Evolutionary conservation across 306 rosid species (phyloP), one percentile per base, ranked within the genome.

Genomic region (Myrica gale): DNA sequence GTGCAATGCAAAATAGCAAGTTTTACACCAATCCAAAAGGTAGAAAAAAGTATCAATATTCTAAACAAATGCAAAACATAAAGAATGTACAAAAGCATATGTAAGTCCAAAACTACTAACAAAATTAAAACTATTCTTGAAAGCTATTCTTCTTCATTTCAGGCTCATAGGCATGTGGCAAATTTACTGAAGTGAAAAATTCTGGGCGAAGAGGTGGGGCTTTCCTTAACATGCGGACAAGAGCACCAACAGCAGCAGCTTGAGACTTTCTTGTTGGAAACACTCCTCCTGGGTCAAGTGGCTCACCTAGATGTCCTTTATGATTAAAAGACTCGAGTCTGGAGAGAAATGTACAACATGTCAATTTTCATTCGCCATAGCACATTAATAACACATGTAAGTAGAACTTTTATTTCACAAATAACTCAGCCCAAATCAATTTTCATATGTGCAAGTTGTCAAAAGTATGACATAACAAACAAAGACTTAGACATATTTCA

Each of bases 161-260:
- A 9, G 87, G 76, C 73, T 48, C 47, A 10, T 84, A 5, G 53
- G 78, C 78, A 44, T 32, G 74, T 47, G 79, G 79, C 44, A 68
- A 39, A 75, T 82, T 80, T 12, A 82, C 68, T 8, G 89, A 87
- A 67, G 82, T 60, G 41, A 85, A 72, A 53, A 79, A 62, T 74
- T 89, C 90, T 88, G 86, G 91, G 72, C 87, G 83, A 50, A 94
- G 95, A 70, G 98, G 97, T 67, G 86, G 90, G 20, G 98, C 97
- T 68, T 90, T 91, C 53, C 79, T 87, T 53, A 94, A 77, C 96
- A 92, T 86, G 7, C 41, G 72, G n/a, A 91, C 97, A 63, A 94
- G 91, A 0, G 44, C 90, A 55, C 97, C 98, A 62, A 94, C 91
- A 71, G 93, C 93, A 65, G 98, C 96, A 32, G 87, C 89, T 46